Percentiles rank a stretch among this genome's conserved stretches.
Evolutionary conservation across 306 rosid genomes (phyloP).

Genomic region (Trichosanthes cucumerina): DNA sequence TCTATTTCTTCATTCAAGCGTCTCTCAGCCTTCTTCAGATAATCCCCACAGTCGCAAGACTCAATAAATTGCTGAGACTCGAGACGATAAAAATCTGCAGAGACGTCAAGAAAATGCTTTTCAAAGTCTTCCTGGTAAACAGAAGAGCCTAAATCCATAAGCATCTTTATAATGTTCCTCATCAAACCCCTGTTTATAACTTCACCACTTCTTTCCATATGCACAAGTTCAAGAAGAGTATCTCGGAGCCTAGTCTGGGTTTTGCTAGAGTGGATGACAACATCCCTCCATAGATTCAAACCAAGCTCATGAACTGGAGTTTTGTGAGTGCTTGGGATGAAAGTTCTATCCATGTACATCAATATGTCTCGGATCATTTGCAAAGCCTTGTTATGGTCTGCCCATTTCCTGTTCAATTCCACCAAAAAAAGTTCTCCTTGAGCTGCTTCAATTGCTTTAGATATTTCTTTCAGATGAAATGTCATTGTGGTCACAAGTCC

Average conservation of each 20-base stretch:
- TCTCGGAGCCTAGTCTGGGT: constrained; percentile 48
- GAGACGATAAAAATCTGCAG: constrained; percentile 58
- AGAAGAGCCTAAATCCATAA: constrained; percentile 65
- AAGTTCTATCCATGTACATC: constrained; percentile 98
- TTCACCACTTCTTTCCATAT: constrained; percentile 54
- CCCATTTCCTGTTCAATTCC: constrained; percentile 77
- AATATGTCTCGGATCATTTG: constrained; percentile 71
- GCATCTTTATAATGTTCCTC: constrained; percentile 62
- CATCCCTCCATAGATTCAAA: constrained; percentile 74
- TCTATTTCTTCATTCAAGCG: constrained; percentile 79
- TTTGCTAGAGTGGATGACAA: constrained; percentile 46
- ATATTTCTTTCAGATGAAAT: constrained; percentile 56
- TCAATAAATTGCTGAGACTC: constrained; percentile 74
- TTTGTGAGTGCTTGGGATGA: constrained; percentile 43
- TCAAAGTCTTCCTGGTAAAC: constrained; percentile 70
- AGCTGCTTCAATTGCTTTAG: constrained; percentile 53
- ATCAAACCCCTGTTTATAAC: constrained; percentile 65
- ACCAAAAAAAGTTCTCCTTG: constrained; percentile 68
- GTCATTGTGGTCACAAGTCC: constrained; percentile 73
- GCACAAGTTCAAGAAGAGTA: constrained; percentile 59
- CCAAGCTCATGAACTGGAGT: constrained; percentile 76
- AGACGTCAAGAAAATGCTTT: constrained; percentile 53
- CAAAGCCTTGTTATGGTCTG: constrained; percentile 64
- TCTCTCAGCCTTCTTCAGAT: constrained; percentile 67
- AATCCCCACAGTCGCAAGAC: constrained; percentile 69